Evolutionary conservation across 116 monocot genomes (phyloP).

Genomic region (Zostera marina): DNA sequence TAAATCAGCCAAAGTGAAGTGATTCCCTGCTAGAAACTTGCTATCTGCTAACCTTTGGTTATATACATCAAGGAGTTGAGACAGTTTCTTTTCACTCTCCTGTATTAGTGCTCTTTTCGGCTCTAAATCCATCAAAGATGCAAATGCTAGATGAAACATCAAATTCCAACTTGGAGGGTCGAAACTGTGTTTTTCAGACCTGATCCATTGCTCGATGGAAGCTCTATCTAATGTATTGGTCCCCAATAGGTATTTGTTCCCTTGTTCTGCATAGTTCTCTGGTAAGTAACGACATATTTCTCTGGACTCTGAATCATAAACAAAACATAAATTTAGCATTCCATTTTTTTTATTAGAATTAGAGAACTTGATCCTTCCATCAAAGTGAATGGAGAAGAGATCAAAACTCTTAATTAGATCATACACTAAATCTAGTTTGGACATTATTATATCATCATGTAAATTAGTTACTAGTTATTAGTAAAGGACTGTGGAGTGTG

Average conservation of each 20-base stretch:
- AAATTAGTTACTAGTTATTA: too few relatives aligned
- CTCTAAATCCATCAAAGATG: not conserved
- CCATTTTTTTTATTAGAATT: not conserved
- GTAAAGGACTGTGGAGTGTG: too few relatives aligned
- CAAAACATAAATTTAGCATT: not conserved
- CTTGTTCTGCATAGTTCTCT: conserved; percentile 18
- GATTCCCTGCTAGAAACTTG: conserved; percentile 17
- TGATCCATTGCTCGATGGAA: conserved; percentile 49
- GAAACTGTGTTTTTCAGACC: conserved; percentile 36
- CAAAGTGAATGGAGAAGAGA: too few relatives aligned
- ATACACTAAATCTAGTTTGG: too few relatives aligned
- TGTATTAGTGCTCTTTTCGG: conserved; percentile 1
- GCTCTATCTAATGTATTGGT: conserved; percentile 32
- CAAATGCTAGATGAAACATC: conserved; percentile 32
- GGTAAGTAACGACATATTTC: conserved; percentile 20
- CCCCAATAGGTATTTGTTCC: conserved; percentile 34
- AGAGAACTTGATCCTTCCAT: not conserved
- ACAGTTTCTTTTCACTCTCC: conserved; percentile 17
- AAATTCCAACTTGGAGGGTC: conserved; percentile 41
- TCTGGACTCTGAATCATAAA: not conserved
- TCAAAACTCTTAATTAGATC: too few relatives aligned
- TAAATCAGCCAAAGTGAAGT: conserved; percentile 32
- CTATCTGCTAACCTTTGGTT: conserved; percentile 19
- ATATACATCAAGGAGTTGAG: conserved; percentile 20
- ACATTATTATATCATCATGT: too few relatives aligned